Evolutionary conservation across 179 eudicot species (phyloP).

Genomic region (Spinacia oleracea): DNA sequence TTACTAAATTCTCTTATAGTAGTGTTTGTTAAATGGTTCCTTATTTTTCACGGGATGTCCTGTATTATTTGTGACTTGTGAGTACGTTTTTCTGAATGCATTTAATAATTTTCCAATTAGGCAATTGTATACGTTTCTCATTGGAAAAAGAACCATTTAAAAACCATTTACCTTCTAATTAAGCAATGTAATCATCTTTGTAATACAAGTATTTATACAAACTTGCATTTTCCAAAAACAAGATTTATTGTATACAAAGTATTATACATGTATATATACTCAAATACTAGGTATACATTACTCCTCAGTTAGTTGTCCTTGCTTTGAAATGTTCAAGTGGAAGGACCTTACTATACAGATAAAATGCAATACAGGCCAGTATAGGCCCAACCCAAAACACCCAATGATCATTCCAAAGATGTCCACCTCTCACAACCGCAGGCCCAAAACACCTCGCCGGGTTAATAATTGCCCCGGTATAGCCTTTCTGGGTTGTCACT

Average conservation of each 20-base stretch:
- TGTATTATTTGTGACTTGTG: neutral
- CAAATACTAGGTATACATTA: neutral
- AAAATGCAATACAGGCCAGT: constrained; percentile 27
- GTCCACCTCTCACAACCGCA: constrained; percentile 33
- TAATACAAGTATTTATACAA: too few relatives aligned
- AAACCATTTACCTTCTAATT: neutral
- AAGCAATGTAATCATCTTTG: neutral
- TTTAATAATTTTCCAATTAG: neutral
- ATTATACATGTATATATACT: neutral
- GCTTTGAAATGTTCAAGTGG: constrained; percentile 35
- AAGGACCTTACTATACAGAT: constrained; percentile 28
- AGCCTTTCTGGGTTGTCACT: constrained; percentile 28
- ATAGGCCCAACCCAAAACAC: constrained; percentile 40
- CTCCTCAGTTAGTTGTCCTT: neutral
- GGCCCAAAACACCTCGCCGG: constrained; percentile 43
- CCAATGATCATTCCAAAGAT: constrained; percentile 38
- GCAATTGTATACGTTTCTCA: neutral
- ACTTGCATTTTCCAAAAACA: neutral
- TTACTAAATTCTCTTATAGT: too few relatives aligned
- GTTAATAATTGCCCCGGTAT: constrained; percentile 35
- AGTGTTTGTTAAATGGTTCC: too few relatives aligned
- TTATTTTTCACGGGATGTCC: neutral
- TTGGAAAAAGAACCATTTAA: neutral
- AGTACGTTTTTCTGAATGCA: neutral
- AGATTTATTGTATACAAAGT: neutral